These are phyloP conservation scores for Westerdykella sp. DNA, from an alignment of 2,329 filamentous ascomycete species.

Conservation along the genomic window DNA sequence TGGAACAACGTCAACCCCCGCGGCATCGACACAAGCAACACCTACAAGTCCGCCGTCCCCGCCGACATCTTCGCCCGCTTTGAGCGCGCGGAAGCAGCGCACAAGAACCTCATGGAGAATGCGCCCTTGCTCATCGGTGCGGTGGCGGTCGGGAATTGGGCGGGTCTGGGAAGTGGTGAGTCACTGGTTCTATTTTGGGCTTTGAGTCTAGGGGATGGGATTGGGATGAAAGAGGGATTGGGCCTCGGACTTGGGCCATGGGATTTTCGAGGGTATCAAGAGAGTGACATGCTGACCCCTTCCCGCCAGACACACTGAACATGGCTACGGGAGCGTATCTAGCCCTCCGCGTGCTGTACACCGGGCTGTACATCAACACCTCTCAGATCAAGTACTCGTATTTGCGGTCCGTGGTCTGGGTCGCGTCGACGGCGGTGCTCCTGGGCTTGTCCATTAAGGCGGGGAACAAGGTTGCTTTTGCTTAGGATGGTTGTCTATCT, in stretches of 20 bases:
- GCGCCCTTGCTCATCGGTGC: constrained; percentile 42
- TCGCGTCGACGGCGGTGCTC: constrained; percentile 5
- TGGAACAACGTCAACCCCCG: constrained; percentile 42
- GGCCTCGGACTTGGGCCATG: too few relatives aligned
- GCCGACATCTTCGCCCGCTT: constrained; percentile 32
- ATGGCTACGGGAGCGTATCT: constrained; percentile 10
- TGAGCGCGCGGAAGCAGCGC: constrained; percentile 41
- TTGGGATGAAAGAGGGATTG: too few relatives aligned
- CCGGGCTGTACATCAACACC: constrained; percentile 15
- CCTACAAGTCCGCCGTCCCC: constrained; percentile 31
- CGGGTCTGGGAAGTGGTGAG: constrained; percentile 20
- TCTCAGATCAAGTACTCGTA: constrained; percentile 13
- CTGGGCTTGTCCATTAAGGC: constrained; percentile 18
- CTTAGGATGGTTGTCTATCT: too few relatives aligned
- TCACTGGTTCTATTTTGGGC: background rate
- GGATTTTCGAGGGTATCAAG: too few relatives aligned
- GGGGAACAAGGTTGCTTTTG: constrained; percentile 12
- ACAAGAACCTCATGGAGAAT: constrained; percentile 43
- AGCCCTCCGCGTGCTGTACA: constrained; percentile 16
- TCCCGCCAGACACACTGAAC: constrained; percentile 17
- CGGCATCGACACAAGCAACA: constrained; percentile 15
- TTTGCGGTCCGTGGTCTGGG: constrained; percentile 14
- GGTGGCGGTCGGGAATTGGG: constrained; percentile 39
- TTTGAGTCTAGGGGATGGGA: background rate
- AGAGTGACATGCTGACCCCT: background rate